phyloP scores from a whole-genome alignment of 306 rosid genomes.

The Abrus pulchellus region DNA sequence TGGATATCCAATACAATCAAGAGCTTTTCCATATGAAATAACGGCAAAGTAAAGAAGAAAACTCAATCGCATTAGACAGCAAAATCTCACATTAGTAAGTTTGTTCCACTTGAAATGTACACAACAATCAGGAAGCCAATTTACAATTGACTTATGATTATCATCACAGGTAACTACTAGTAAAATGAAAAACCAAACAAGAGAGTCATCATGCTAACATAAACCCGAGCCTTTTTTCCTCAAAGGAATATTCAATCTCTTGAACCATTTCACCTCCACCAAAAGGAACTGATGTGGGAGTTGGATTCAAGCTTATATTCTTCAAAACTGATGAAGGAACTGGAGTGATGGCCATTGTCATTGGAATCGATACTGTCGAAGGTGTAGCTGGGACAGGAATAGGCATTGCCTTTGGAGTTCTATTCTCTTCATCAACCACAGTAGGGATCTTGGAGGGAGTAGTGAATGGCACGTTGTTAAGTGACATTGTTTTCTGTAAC shows the following conservation, averaged over 20 bases:
- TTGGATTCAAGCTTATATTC: slow-evolving; percentile 69
- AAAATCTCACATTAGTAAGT: slow-evolving; percentile 31
- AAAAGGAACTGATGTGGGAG: slow-evolving; percentile 55
- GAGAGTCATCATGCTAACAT: slow-evolving; percentile 48
- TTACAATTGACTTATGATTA: slow-evolving; percentile 61
- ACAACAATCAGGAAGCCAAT: slow-evolving; percentile 71
- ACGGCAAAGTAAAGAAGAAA: not conserved
- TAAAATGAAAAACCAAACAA: slow-evolving; percentile 24
- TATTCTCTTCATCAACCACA: slow-evolving; percentile 69
- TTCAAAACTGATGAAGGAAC: slow-evolving; percentile 61
- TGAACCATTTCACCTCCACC: slow-evolving; percentile 56
- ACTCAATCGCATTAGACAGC: slow-evolving; percentile 11
- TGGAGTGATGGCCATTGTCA: slow-evolving; percentile 79
- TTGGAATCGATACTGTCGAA: slow-evolving; percentile 72
- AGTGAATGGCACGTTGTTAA: slow-evolving; percentile 57
- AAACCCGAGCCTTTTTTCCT: slow-evolving; percentile 87
- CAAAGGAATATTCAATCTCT: slow-evolving; percentile 90
- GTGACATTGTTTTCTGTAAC: slow-evolving; percentile 57
- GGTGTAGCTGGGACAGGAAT: slow-evolving; percentile 77
- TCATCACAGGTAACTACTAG: slow-evolving; percentile 30
- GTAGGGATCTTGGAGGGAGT: slow-evolving; percentile 71
- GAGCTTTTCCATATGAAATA: slow-evolving; percentile 32
- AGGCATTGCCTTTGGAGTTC: slow-evolving; percentile 73
- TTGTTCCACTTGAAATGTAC: slow-evolving; percentile 58
- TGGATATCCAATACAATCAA: slow-evolving; percentile 22